A percentile compares a stretch with the other conserved stretches of the same genome.
phyloP scores from a whole-genome alignment of 2,329 filamentous ascomycete genomes.

The Zymoseptoria passerinii region DNA sequence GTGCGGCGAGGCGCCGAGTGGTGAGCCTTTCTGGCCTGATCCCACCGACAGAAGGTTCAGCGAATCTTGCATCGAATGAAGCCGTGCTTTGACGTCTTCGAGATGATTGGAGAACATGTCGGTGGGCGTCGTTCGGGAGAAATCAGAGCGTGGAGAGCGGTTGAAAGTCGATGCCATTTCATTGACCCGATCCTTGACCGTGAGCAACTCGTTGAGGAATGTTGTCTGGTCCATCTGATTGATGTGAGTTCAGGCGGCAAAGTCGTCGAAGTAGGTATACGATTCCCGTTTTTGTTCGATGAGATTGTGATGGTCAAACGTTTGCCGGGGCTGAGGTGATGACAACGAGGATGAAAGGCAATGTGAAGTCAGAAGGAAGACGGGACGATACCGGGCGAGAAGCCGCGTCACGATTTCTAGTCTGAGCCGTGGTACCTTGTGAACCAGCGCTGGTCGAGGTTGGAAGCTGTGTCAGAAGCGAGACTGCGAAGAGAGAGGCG shows the following conservation, averaged over 20 bases:
- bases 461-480: no score
- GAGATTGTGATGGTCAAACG: not conserved
- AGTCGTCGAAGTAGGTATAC: not conserved
- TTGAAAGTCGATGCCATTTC: conserved; percentile 14
- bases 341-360: not conserved
- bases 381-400: not conserved
- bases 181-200: conserved; percentile 18
- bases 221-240: conserved; percentile 19
- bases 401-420: not conserved
- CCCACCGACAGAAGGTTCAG: conserved; percentile 1
- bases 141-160: not conserved
- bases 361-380: not conserved
- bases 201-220: conserved; percentile 19
- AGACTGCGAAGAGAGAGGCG: not conserved
- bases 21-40: not conserved
- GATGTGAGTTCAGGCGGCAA: not conserved
- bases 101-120: conserved; percentile 9
- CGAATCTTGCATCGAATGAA: conserved; percentile 9
- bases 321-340: not conserved
- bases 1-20: not conserved
- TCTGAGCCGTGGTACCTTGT: not conserved
- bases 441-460: not conserved
- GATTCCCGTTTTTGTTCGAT: not conserved
- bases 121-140: not conserved
- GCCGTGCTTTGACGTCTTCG: conserved; percentile 8